A percentile compares a stretch with the other conserved stretches of the same genome.
These are phyloP conservation scores for Suillus bovinus DNA, from an alignment of 768 basidiomycete species.

Conservation along the genomic window DNA sequence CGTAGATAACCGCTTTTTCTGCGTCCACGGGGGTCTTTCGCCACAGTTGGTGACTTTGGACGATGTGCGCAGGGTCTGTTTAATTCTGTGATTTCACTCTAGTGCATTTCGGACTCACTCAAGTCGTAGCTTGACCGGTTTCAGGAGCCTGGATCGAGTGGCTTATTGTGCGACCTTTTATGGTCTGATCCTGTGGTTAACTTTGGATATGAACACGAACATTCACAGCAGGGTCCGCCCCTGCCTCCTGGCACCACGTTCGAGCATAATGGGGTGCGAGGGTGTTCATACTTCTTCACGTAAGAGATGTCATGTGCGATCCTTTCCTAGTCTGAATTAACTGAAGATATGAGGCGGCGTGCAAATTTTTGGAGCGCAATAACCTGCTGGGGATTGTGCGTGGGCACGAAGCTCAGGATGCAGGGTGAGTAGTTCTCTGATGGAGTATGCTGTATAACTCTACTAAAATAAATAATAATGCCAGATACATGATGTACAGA, in stretches of 20 bases:
- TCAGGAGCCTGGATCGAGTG: constrained; percentile 89
- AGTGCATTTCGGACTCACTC: constrained; percentile 11
- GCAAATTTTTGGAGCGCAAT: constrained; percentile 92
- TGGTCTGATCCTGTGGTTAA: constrained; percentile 94
- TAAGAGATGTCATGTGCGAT: constrained; percentile 39
- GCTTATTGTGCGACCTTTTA: constrained; percentile 90
- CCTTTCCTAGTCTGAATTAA: background rate
- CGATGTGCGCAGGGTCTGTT: constrained; percentile 64
- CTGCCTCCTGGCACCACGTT: constrained; percentile 62
- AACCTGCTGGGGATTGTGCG: constrained; percentile 89
- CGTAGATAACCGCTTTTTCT: constrained; percentile 95
- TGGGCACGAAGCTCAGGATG: constrained; percentile 97
- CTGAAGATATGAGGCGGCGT: constrained; percentile 85
- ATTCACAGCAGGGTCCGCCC: constrained; percentile 46
- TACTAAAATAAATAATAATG: background rate
- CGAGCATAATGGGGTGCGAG: constrained; percentile 81
- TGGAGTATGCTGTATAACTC: background rate
- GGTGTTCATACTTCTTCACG: constrained; percentile 94
- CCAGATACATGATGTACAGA: constrained; percentile 89
- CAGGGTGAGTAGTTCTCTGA: constrained; percentile 59
- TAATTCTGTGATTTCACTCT: background rate
- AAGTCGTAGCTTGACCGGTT: constrained; percentile 81
- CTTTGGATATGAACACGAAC: constrained; percentile 80
- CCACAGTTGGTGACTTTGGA: constrained; percentile 80
- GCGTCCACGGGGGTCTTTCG: constrained; percentile 94